phyloP scores from a whole-genome alignment of 2,329 filamentous ascomycete genomes.

The Cytospora piceae region DNA sequence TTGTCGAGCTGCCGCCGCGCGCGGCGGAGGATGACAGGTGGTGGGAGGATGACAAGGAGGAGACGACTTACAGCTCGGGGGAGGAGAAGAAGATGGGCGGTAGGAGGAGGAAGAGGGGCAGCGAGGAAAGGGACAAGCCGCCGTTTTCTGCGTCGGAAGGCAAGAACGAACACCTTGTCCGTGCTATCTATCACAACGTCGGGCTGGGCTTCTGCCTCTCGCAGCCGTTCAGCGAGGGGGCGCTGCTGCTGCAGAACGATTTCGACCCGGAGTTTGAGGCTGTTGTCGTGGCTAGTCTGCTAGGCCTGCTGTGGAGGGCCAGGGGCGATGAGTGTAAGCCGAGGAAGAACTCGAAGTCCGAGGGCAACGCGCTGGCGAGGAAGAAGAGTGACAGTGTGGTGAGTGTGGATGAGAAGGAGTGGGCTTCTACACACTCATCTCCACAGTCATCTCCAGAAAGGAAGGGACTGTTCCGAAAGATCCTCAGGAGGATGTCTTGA shows the following conservation, averaged over 20 bases:
- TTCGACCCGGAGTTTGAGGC: slow-evolving; percentile 28
- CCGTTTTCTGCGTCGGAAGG: slow-evolving; percentile 14
- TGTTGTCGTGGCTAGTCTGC: slow-evolving; percentile 26
- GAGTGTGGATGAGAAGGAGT: background rate
- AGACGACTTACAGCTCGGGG: background rate
- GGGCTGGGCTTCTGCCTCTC: slow-evolving; percentile 27
- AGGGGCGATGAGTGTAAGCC: slow-evolving; percentile 20
- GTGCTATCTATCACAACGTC: slow-evolving; percentile 30
- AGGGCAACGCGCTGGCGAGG: background rate
- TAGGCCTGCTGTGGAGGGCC: slow-evolving; percentile 27
- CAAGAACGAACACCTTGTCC: slow-evolving; percentile 15
- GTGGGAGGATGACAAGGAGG: slow-evolving; percentile 12
- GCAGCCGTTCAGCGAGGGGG: slow-evolving; percentile 29
- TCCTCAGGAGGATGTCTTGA: slow-evolving; percentile 26
- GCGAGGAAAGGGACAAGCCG: background rate
- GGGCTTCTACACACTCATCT: background rate
- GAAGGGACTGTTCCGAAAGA: slow-evolving; percentile 22
- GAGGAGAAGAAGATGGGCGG: background rate
- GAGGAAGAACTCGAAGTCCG: slow-evolving; percentile 22
- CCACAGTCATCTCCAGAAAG: background rate
- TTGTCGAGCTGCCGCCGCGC: slow-evolving; percentile 20
- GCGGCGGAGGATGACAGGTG: background rate
- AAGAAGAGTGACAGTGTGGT: slow-evolving; percentile 7
- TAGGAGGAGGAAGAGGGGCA: background rate
- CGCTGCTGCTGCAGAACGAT: slow-evolving; percentile 18